Conservation (phyloP, 2,329 filamentous ascomycete genomes). For the Pseudocercospora fuligena region DNA sequence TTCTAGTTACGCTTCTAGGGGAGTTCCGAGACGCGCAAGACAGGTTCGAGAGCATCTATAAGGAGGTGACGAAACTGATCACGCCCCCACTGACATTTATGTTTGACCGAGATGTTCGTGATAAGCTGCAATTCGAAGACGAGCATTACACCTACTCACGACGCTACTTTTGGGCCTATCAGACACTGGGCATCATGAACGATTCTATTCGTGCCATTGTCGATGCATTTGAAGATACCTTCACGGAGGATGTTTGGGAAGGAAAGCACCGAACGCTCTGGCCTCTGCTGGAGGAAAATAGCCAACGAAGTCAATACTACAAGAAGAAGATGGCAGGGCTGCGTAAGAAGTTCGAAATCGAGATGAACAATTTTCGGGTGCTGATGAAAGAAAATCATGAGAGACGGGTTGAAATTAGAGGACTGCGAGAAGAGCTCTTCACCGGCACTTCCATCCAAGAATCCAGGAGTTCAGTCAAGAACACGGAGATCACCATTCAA, state of each 20-base stretch:
- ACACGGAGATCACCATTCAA: conserved; percentile 56
- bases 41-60: conserved; percentile 62
- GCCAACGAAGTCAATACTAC: conserved; percentile 54
- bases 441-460: conserved; percentile 67
- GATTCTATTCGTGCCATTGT: conserved; percentile 64
- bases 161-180: conserved; percentile 67
- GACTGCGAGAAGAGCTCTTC: conserved; percentile 66
- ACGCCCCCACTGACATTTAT: conserved; percentile 65
- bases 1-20: conserved; percentile 61
- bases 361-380: conserved; percentile 55
- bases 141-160: conserved; percentile 64
- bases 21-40: conserved; percentile 67
- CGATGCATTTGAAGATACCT: conserved; percentile 61
- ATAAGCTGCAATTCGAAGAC: conserved; percentile 66
- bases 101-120: conserved; percentile 61
- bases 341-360: conserved; percentile 56
- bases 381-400: conserved; percentile 59
- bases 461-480: conserved; percentile 63
- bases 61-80: conserved; percentile 62
- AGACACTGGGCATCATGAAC: conserved; percentile 65
- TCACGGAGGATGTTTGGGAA: conserved; percentile 64
- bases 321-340: conserved; percentile 54
- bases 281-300: conserved; percentile 57
- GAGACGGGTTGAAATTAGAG: conserved; percentile 60
- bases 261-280: conserved; percentile 61